These are phyloP conservation scores for Plasmodium knowlesi DNA, from an alignment of 169 alveolate species.

Conservation along the genomic window DNA sequence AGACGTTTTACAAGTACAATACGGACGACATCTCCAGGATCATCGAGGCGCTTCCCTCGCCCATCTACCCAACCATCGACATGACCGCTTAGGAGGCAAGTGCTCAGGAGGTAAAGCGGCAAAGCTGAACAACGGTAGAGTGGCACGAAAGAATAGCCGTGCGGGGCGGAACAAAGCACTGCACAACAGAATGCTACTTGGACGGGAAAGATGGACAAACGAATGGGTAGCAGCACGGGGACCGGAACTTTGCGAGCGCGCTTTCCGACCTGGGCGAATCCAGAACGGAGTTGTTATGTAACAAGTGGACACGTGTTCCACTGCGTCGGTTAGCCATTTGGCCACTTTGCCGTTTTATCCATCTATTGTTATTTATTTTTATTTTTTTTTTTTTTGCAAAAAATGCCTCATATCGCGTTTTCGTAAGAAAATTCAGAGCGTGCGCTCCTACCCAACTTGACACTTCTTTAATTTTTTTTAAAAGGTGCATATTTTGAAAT, in stretches of 20 bases:
- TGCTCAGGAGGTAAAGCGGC: too few relatives aligned
- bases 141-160: neutral
- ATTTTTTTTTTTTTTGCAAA: neutral
- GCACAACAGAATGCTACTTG: neutral
- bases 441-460: neutral
- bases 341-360: neutral
- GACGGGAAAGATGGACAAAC: neutral
- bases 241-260: neutral
- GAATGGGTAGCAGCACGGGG: neutral
- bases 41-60: conserved; percentile 72
- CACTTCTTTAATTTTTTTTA: neutral
- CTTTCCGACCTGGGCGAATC: neutral
- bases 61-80: conserved; percentile 70
- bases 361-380: neutral
- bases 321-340: neutral
- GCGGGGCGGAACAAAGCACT: neutral
- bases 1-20: conserved; percentile 78
- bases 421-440: neutral
- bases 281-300: neutral
- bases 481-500: neutral
- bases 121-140: neutral
- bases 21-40: conserved; percentile 71
- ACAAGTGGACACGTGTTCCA: neutral
- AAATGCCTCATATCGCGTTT: neutral
- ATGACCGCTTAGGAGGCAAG: conserved; percentile 17